Conservation (phyloP, 352 stramenopile species). For the Phytopythium litorale region DNA sequence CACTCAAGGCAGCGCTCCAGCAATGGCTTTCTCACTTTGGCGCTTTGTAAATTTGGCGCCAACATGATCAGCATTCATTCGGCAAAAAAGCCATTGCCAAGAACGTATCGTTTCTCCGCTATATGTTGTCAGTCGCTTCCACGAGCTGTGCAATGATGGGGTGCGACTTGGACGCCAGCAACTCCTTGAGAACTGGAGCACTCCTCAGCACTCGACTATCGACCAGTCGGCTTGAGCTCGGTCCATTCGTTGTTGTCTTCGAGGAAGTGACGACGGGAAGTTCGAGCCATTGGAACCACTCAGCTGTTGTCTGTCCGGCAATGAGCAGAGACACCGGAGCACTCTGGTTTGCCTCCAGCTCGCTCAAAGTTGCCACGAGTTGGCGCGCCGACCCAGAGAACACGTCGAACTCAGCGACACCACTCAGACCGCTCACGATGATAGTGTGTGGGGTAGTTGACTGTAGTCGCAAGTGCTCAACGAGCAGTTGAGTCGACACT, state of each 20-base stretch:
- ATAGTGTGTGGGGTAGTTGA: constrained; percentile 9
- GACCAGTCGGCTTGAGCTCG: constrained; percentile 9
- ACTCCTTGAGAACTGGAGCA: constrained; percentile 26
- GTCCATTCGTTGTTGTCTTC: not conserved
- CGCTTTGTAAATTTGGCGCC: too few relatives aligned
- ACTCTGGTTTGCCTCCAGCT: not conserved
- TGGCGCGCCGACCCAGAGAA: constrained; percentile 41
- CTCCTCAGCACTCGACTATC: constrained; percentile 25
- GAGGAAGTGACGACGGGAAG: not conserved
- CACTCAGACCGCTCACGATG: constrained; percentile 49
- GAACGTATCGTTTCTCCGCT: not conserved
- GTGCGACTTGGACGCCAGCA: constrained; percentile 41
- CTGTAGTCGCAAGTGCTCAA: not conserved
- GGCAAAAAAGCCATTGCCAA: too few relatives aligned
- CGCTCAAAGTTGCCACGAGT: constrained; percentile 15
- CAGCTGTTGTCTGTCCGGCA: constrained; percentile 18
- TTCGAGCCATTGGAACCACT: constrained; percentile 20
- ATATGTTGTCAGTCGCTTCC: not conserved
- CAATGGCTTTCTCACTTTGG: too few relatives aligned
- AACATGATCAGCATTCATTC: not conserved
- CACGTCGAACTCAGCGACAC: constrained; percentile 47
- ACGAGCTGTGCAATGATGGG: constrained; percentile 16
- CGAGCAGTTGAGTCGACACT: constrained; percentile 34
- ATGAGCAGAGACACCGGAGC: constrained; percentile 11
- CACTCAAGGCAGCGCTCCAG: too few relatives aligned